Conservation (phyloP, 495 filamentous ascomycete genomes). For the Alectoria sarmentosa region DNA sequence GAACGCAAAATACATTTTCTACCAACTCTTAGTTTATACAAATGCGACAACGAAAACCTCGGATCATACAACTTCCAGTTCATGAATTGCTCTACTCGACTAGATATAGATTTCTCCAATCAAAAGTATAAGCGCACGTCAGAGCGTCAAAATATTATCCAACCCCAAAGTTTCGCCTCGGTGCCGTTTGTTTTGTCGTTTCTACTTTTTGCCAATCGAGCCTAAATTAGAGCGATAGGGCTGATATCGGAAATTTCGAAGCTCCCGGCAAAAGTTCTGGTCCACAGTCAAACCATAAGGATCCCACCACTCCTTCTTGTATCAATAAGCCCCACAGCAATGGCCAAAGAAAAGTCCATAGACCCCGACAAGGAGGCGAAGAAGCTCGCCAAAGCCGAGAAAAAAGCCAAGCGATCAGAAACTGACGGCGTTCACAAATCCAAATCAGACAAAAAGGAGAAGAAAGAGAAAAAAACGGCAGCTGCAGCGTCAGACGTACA, state of each 20-base stretch:
- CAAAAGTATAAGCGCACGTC: no score
- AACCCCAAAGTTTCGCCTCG: no score
- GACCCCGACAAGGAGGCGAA: slow-evolving; percentile 44
- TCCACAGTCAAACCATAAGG: not conserved
- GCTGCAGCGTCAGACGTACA: slow-evolving; percentile 49
- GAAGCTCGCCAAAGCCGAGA: slow-evolving; percentile 56
- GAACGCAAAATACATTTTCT: no score
- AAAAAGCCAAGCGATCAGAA: slow-evolving; percentile 74
- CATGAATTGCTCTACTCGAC: no score
- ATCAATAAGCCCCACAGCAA: slow-evolving; percentile 26
- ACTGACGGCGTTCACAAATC: slow-evolving; percentile 66
- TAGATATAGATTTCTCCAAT: no score
- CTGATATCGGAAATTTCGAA: slow-evolving; percentile 12
- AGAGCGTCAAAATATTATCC: no score
- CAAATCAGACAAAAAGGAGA: slow-evolving; percentile 44
- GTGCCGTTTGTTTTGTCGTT: not conserved
- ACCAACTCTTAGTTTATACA: no score
- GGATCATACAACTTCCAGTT: no score
- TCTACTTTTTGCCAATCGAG: not conserved
- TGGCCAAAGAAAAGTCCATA: slow-evolving; percentile 48
- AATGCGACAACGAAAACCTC: no score
- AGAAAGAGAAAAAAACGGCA: slow-evolving; percentile 31
- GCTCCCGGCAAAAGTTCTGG: not conserved
- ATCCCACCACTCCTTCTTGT: not conserved
- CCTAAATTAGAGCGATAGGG: slow-evolving; percentile 4